A percentile compares a stretch with the other conserved stretches of the same genome.
Conservation (phyloP, 768 basidiomycete species). For the Boletus sp. region DNA sequence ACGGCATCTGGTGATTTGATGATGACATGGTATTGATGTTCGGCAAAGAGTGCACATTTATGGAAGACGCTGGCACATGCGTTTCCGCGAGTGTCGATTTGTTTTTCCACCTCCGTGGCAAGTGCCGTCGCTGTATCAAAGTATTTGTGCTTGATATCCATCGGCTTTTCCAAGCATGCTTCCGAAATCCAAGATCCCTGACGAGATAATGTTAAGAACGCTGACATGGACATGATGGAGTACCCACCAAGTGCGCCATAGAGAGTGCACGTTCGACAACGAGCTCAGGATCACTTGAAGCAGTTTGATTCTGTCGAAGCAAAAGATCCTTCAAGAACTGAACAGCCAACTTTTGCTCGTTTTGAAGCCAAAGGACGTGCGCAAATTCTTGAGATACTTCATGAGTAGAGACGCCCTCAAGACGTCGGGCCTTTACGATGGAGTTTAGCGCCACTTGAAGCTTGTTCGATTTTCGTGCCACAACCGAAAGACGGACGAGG, state of each 20-base stretch:
- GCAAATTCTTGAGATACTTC: conserved; percentile 80
- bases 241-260: conserved; percentile 64
- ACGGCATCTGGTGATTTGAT: conserved; percentile 66
- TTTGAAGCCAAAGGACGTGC: conserved; percentile 84
- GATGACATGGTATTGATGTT: conserved; percentile 77
- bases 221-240: neutral
- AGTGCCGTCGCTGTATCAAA: conserved; percentile 62
- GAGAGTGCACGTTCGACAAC: conserved; percentile 40
- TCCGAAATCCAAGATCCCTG: conserved; percentile 92
- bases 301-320: conserved; percentile 12
- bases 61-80: conserved; percentile 63
- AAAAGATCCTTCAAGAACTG: conserved; percentile 55
- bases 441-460: conserved; percentile 86
- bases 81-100: conserved; percentile 15
- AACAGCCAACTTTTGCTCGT: conserved; percentile 82
- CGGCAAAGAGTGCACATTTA: conserved; percentile 86
- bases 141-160: conserved; percentile 64
- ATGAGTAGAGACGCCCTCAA: conserved; percentile 47
- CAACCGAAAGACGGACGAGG: conserved; percentile 67
- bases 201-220: neutral
- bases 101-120: conserved; percentile 25
- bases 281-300: conserved; percentile 12
- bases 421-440: conserved; percentile 67
- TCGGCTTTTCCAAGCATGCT: conserved; percentile 78
- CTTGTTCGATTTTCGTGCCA: conserved; percentile 66